Evolutionary conservation across 2,329 filamentous ascomycete species (phyloP), one percentile per base, ranked within the genome.

Genomic region (Leptographium galeiforme): DNA sequence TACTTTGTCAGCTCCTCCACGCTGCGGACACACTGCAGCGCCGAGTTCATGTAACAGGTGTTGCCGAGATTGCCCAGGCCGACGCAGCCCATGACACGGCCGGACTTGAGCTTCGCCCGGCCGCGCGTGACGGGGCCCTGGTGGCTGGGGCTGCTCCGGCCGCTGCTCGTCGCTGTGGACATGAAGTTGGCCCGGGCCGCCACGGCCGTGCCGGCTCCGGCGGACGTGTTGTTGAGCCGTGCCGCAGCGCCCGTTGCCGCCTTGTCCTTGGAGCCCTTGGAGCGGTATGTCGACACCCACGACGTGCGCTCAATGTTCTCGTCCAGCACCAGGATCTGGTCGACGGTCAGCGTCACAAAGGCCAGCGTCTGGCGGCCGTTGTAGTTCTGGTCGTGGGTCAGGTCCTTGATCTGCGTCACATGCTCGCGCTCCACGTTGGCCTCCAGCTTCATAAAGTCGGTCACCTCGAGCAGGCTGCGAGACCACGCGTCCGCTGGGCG

Each of bases 11-110:
- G 72, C 67, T 98, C 93, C 64, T 95, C 88, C 0, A 96, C 89
- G 61, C 88, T 94, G 50, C 91, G 83, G 51, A 98, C 81, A 66
- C 93, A 98, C 66, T 98, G 93, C 53, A 97, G 74, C 11, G 93
- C 93, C 25, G 91, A 95, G 68, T 97, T 97, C 90, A 97, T 96
- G 70, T 98, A 98, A 69, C 93, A 98, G 0, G 93, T 97, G 63
- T 98, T 98, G 49, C 93, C 93, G 14, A 98, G 72, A 63, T 98
- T 98, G 58, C 80, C 82, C 51, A 98, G 72, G 38, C 93, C 93
- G 44, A 90, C 86, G 43, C 84, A 85, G 36, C 93, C 93, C 38
- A 82, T 69, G 13, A 81, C 79, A 57, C 82, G 81, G 11, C 86
- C 86, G 41, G 82, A 79, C 60, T 81, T 85, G 58, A 81, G 82